Evolutionary conservation across 2,329 filamentous ascomycete genomes (phyloP), one percentile per base, ranked within the genome.

Genomic region (Zalaria sp.): DNA sequence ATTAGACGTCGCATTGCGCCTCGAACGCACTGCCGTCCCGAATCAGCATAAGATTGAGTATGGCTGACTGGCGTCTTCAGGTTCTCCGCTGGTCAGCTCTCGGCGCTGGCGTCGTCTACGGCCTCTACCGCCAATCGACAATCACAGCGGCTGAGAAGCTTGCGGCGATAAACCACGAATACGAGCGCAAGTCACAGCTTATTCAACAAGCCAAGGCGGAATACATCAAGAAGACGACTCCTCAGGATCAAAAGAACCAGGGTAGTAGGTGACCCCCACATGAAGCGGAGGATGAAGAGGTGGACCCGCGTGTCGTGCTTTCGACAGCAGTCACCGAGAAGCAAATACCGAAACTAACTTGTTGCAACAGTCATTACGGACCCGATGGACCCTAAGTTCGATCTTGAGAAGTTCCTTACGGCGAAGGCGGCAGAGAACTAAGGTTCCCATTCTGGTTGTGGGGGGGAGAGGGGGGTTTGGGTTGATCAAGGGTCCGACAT

Each of bases 1-100:
- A 32, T n/a, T n/a, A 7, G n/a, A 32, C 29, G 7, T 32, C 29
- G 7, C 29, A 32, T 32, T 32, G 29, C 7, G n/a, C 7, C 29
- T 32, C 29, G 29, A 32, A 7, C 29, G 7, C 7, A n/a, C 29
- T n/a, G 29, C 29, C n/a, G n/a, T 32, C 29, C 7, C 27, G 27
- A 32, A 27, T 32, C 28, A 25, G n/a, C 31, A 8, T 25, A 4
- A 11, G 9, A 5, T 25, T n/a, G 34, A 8, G 8, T n/a, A 32
- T 7, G 7, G n/a, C 29, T 32, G 29, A 32, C 29, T n/a, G 29
- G 25, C 3, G 27, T 25, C 28, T 31, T 43, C 65, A 98, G 91
- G 89, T 98, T 66, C 77, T 96, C 66, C 88, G 91, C 69, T 98
- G 89, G 76, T 89, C 87, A 60, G 88, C 88, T 62, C 83, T 98